A percentile compares a stretch with the other conserved stretches of the same genome.
Conservation (phyloP, 345 rosid species). For the Murraya koenigii region DNA sequence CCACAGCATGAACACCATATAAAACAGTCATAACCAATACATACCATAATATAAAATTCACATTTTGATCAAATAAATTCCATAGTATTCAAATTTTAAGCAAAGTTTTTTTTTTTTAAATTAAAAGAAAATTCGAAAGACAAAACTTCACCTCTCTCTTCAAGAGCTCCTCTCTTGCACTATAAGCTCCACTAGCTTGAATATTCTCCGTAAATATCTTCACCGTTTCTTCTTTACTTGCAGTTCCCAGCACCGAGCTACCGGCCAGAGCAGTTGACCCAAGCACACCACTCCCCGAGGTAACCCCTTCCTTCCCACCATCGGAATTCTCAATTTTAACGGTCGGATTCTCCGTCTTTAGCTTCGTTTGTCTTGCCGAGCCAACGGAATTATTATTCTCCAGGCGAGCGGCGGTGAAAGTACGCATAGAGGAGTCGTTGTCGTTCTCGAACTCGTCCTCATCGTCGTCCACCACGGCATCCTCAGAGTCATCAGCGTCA, state of each 20-base stretch:
- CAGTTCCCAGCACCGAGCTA: constrained; percentile 45
- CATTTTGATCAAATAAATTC: not conserved
- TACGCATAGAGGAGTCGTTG: constrained; percentile 80
- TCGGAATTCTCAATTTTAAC: constrained; percentile 82
- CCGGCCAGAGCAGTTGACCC: constrained; percentile 38
- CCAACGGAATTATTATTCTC: constrained; percentile 39
- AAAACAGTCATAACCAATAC: not conserved
- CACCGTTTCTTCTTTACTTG: constrained; percentile 69
- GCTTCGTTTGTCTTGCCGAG: constrained; percentile 55
- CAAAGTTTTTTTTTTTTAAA: too few relatives aligned
- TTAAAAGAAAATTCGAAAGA: not conserved
- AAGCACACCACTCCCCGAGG: constrained; percentile 32
- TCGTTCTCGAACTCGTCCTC: constrained; percentile 78
- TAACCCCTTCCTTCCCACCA: constrained; percentile 55
- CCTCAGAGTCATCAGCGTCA: constrained; percentile 85
- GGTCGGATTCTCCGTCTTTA: constrained; percentile 57
- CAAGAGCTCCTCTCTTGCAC: constrained; percentile 90
- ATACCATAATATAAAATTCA: not conserved
- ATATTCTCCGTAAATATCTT: constrained; percentile 87
- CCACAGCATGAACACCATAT: not conserved
- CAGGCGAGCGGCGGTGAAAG: constrained; percentile 84
- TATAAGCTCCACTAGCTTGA: constrained; percentile 97
- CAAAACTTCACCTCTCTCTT: constrained; percentile 67
- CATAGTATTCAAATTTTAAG: not conserved
- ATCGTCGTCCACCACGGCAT: constrained; percentile 88